A percentile compares a stretch with the other conserved stretches of the same genome.
Conservation (phyloP, 805 yeast genomes). For the Candida ulmi region DNA sequence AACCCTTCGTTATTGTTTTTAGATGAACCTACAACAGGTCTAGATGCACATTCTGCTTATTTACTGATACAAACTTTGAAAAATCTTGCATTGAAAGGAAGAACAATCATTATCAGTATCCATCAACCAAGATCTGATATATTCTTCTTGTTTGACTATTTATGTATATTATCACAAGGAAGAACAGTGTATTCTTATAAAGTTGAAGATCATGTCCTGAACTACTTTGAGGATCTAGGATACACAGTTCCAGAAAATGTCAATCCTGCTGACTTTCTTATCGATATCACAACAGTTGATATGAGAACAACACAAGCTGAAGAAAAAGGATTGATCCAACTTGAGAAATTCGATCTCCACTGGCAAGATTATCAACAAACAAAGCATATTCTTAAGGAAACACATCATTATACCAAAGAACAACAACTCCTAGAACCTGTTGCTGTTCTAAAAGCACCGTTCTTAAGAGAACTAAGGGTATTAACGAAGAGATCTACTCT, state of each 20-base stretch:
- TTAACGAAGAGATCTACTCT: slow-evolving; percentile 33
- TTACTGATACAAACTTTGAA: slow-evolving; percentile 58
- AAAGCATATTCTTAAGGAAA: not conserved
- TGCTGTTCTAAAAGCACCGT: slow-evolving; percentile 30
- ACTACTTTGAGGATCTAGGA: slow-evolving; percentile 42
- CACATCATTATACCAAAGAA: not conserved
- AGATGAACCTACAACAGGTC: slow-evolving; percentile 88
- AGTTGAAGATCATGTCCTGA: slow-evolving; percentile 29
- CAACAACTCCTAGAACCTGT: not conserved
- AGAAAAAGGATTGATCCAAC: slow-evolving; percentile 24
- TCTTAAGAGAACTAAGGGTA: slow-evolving; percentile 36
- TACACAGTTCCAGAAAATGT: slow-evolving; percentile 33
- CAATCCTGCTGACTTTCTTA: slow-evolving; percentile 48
- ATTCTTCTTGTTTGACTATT: slow-evolving; percentile 59
- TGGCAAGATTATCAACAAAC: slow-evolving; percentile 28
- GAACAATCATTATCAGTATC: slow-evolving; percentile 70
- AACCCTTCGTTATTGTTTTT: slow-evolving; percentile 73
- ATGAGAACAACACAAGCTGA: slow-evolving; percentile 33
- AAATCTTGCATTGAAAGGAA: slow-evolving; percentile 52
- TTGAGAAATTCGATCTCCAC: slow-evolving; percentile 22
- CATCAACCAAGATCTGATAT: slow-evolving; percentile 88
- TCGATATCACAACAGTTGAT: slow-evolving; percentile 47
- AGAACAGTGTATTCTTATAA: slow-evolving; percentile 38
- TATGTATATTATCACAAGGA: slow-evolving; percentile 67
- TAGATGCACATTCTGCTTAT: slow-evolving; percentile 75